Evolutionary conservation across 257 asterid species (phyloP), one percentile per base, ranked within the genome.

Genomic region (Nicotiana knightiana): DNA sequence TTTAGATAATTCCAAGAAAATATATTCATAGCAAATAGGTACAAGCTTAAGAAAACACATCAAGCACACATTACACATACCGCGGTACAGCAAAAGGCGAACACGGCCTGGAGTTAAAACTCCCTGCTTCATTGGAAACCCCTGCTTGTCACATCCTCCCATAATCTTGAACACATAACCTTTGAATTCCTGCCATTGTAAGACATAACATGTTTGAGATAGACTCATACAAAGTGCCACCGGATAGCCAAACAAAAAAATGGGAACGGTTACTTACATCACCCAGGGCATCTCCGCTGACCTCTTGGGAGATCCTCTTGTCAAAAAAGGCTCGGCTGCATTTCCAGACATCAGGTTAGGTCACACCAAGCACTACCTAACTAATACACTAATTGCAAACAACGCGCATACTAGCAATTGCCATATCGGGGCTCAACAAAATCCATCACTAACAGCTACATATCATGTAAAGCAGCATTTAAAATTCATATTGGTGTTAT

Each of bases 121-220:
- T 51, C 79, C 79, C 79, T 75, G 79, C 63, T 75, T 75, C 79
- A 75, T 75, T 32, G 79, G 79, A 28, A 75, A 75, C 2, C 79
- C 79, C 53, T 75, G 79, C 46, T 75, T 75, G 62, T 75, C 79
- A 51, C 79, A 75, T 75, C 79, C 79, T 51, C 79, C 79, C 79
- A 75, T 75, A 10, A 75, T 75, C 63, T 75, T 75, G 79, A 75
- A 75, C 16, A 75, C 79, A 3, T 75, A 75, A 24, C 79, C 79
- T 24, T 75, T 75, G 79, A 75, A 75, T 39, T 75, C 79, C 79
- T 75, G 79, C 1, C 62, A 16, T 51, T 37, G 4, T 1, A 51
- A 75, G 43, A 26, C 15, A 12, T 7, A 51, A 4, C 63, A 51
- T 26, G 30, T 51, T 15, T 9, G 2, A 0, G 5, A 71, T 75